These are phyloP conservation scores for Shiraia bambusicola DNA, from an alignment of 2,329 filamentous ascomycete genomes.

Conservation along the genomic window DNA sequence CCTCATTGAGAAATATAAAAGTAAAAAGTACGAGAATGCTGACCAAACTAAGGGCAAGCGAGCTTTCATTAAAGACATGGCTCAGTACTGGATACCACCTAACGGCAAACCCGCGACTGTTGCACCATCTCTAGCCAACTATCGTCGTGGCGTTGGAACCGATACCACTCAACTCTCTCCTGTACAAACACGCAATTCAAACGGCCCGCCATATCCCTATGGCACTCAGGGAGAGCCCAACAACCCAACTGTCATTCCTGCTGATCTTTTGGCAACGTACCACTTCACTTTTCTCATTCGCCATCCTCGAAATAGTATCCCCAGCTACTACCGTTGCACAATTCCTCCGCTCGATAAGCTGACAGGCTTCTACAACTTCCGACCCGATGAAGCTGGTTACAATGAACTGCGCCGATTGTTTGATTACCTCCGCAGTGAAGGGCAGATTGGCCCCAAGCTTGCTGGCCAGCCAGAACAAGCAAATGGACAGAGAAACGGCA, in stretches of 20 bases:
- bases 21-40: too few species aligned
- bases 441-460: conserved; percentile 69
- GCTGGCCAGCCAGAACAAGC: conserved; percentile 48
- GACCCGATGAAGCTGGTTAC: conserved; percentile 87
- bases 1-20: too few species aligned
- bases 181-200: conserved; percentile 30
- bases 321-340: conserved; percentile 92
- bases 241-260: conserved; percentile 85
- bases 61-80: conserved; percentile 97
- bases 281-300: conserved; percentile 97
- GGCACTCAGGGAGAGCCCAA: conserved; percentile 60
- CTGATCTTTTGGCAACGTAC: conserved; percentile 72
- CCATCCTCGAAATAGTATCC: conserved; percentile 87
- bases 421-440: conserved; percentile 72
- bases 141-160: conserved; percentile 63
- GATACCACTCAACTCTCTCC: conserved; percentile 40
- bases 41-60: conserved; percentile 69
- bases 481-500: conserved; percentile 37
- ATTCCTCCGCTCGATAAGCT: conserved; percentile 79
- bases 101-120: conserved; percentile 66
- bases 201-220: conserved; percentile 58
- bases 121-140: conserved; percentile 70
- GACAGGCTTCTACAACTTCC: conserved; percentile 85
- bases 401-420: conserved; percentile 83
- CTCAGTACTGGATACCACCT: conserved; percentile 84